phyloP scores from a whole-genome alignment of 208 protist species.

The Acanthamoeba triangularis region DNA sequence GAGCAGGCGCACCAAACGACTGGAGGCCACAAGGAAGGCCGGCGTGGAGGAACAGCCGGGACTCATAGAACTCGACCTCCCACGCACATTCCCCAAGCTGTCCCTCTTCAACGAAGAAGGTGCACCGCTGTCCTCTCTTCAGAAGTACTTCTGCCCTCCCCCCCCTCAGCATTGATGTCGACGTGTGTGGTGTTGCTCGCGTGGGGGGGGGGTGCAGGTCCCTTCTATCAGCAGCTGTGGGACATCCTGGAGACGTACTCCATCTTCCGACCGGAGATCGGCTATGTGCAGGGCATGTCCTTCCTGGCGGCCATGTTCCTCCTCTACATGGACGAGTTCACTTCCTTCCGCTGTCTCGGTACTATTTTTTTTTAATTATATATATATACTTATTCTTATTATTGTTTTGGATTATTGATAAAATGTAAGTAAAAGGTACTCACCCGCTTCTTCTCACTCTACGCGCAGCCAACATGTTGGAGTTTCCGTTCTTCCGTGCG shows the following conservation, averaged over 20 bases:
- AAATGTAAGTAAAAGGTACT: too few species aligned
- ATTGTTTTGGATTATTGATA: too few species aligned
- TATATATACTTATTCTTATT: background rate
- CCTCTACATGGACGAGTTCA: conserved; percentile 54
- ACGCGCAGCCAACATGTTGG: conserved; percentile 23
- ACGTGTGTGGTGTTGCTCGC: background rate
- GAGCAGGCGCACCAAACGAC: background rate
- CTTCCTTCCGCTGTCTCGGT: conserved; percentile 39
- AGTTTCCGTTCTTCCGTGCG: conserved; percentile 31
- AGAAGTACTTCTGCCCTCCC: too few species aligned
- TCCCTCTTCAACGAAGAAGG: conserved; percentile 20
- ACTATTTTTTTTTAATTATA: background rate
- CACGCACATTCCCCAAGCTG: conserved; percentile 26
- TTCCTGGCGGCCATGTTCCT: conserved; percentile 50
- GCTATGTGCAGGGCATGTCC: conserved; percentile 58
- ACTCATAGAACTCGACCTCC: conserved; percentile 11
- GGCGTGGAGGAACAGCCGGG: conserved; percentile 28
- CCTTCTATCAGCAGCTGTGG: conserved; percentile 9
- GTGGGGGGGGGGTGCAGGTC: background rate
- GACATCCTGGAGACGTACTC: conserved; percentile 42
- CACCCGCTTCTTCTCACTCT: background rate
- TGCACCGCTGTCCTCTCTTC: background rate
- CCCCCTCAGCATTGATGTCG: too few species aligned
- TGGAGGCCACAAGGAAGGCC: background rate
- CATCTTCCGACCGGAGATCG: conserved; percentile 21